A percentile compares a stretch with the other conserved stretches of the same genome.
These are phyloP conservation scores for Kuraishia capsulata DNA, from an alignment of 805 yeast genomes.

Conservation along the genomic window DNA sequence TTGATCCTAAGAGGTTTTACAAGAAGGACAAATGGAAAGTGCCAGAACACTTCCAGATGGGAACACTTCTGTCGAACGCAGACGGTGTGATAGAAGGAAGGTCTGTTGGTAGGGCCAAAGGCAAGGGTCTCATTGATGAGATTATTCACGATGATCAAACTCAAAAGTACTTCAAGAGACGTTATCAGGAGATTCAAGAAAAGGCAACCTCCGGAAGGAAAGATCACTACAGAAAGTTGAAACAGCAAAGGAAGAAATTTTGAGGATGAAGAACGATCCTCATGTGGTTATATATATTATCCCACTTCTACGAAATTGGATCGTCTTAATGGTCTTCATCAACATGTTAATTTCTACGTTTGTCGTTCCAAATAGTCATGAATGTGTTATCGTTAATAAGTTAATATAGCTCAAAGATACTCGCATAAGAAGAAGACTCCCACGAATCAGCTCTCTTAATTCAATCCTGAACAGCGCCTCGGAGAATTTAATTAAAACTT, in stretches of 20 bases:
- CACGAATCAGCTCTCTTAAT: too few species aligned
- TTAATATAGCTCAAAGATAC: too few species aligned
- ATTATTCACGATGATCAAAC: conserved; percentile 65
- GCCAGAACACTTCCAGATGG: conserved; percentile 80
- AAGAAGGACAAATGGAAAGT: conserved; percentile 73
- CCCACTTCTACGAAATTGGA: too few species aligned
- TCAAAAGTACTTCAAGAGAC: conserved; percentile 73
- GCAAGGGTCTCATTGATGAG: conserved; percentile 73
- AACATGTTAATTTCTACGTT: too few species aligned
- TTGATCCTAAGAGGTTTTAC: conserved; percentile 94
- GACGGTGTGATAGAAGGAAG: conserved; percentile 49
- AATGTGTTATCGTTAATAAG: background rate
- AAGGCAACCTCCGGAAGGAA: conserved; percentile 56
- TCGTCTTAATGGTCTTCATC: background rate
- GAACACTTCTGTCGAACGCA: conserved; percentile 43
- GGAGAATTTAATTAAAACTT: too few species aligned
- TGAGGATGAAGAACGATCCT: conserved; percentile 12
- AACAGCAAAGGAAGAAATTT: conserved; percentile 48
- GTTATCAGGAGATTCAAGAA: conserved; percentile 71
- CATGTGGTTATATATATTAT: background rate
- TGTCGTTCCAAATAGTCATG: too few species aligned
- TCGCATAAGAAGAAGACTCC: too few species aligned
- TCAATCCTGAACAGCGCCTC: too few species aligned
- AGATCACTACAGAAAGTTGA: conserved; percentile 53
- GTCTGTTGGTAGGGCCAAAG: conserved; percentile 62